phyloP scores from a whole-genome alignment of 1,139 yeast genomes.

The Ogataea hybrid region DNA sequence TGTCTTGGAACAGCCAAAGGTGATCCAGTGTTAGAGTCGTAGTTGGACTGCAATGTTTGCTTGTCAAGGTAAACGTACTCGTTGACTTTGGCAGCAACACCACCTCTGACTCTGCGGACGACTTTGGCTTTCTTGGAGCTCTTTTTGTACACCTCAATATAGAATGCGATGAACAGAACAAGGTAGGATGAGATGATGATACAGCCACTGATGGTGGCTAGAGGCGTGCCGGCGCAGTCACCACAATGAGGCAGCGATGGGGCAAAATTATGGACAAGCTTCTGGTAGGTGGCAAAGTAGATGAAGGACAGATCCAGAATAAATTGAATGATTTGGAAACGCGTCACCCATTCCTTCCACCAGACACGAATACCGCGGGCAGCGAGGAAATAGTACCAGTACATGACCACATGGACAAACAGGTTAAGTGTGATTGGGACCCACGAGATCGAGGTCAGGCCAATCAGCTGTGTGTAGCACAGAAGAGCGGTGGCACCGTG shows the following conservation, averaged over 20 bases:
- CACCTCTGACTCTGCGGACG: conserved; percentile 72
- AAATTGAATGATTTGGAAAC: conserved; percentile 93
- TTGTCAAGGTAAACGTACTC: conserved; percentile 61
- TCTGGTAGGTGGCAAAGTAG: conserved; percentile 88
- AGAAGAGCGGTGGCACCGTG: conserved; percentile 97
- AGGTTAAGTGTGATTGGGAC: conserved; percentile 88
- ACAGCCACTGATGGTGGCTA: conserved; percentile 91
- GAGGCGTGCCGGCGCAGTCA: conserved; percentile 87
- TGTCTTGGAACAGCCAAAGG: conserved; percentile 30
- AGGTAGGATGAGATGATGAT: conserved; percentile 86
- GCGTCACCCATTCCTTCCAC: conserved; percentile 99
- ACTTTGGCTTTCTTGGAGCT: conserved; percentile 41
- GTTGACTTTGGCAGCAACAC: conserved; percentile 71
- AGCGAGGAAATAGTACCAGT: conserved; percentile 94
- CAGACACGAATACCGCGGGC: conserved; percentile 95
- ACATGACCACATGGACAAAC: conserved; percentile 95
- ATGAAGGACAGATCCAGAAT: conserved; percentile 86
- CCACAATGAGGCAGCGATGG: conserved; percentile 74
- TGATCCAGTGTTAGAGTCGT: conserved; percentile 34
- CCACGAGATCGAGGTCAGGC: conserved; percentile 91
- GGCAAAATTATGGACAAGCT: conserved; percentile 57
- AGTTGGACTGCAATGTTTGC: conserved; percentile 32
- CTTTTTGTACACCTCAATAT: conserved; percentile 78
- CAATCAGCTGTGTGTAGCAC: conserved; percentile 92
- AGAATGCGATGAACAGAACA: conserved; percentile 88